Base-by-base conservation (phyloP, 768 basidiomycete species). In the Rhizopogon vulgaris region DNA sequence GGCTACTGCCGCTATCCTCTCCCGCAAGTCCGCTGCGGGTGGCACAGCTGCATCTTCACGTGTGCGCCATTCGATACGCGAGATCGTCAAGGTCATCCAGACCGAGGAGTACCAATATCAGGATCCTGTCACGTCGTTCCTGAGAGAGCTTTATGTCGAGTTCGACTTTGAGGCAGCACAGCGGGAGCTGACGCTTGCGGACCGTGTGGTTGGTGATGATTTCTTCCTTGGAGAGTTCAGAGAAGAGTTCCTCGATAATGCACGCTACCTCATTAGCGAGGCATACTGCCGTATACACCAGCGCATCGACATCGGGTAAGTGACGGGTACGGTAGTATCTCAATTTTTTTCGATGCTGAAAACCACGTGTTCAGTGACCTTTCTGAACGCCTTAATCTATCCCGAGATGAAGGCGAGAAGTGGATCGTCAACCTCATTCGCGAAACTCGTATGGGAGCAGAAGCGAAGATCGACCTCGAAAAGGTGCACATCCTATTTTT, bases 401-500 rank as follows among this genome's bases (percentile, higher is more conserved):
- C 89, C n/a, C 82, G 78, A 38, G 93, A 93, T 58, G 96, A 98
- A 64, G 96, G 95, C 47, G 96, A 99, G 67, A 95, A 95, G 63
- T 99, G 95, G 95, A 95, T 98, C 56, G 96, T 98, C 62, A 97
- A 98, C 74, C 87, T 98, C 55, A 96, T 98, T 62, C 84, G 96
- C 32, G 96, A 98, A 70, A 95, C 94, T 6, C 82, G 93, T 41
- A 92, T 95, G 87, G 92, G 92, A 12, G 87, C 90, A 1, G 95
- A 98, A 60, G 95, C 95, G 48, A 96, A 95, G 74, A 97, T 98
- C 54, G 95, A 98, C 68, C 77, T 98, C 25, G 93, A 94, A 70
- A 93, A 95, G 77, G 93, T 90, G 55, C 37, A 73, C 24, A 25
- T 45, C 27, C 30, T 37, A 32, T 47, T 56, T 22, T 38, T 56